phyloP scores from a whole-genome alignment of 2,329 filamentous ascomycete genomes.

The Xylaria sp. region DNA sequence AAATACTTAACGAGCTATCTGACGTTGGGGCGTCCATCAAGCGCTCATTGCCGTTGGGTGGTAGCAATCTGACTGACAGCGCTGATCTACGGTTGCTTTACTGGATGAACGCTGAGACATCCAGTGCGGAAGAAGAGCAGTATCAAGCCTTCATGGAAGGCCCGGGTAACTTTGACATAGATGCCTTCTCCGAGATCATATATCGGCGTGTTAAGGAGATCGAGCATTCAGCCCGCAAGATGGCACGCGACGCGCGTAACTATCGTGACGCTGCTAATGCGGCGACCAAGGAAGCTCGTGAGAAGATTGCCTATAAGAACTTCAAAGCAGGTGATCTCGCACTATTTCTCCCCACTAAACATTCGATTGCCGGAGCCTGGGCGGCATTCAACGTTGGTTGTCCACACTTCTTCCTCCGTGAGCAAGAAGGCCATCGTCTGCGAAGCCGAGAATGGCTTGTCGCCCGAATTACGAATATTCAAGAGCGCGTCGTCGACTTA shows the following conservation, averaged over 20 bases:
- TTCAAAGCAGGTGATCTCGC: slow-evolving; percentile 98
- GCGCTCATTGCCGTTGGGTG: slow-evolving; percentile 58
- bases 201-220: slow-evolving; percentile 91
- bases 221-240: slow-evolving; percentile 90
- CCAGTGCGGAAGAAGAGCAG: slow-evolving; percentile 70
- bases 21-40: slow-evolving; percentile 60
- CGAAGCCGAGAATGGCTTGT: slow-evolving; percentile 93
- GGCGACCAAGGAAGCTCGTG: slow-evolving; percentile 82
- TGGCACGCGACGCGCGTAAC: slow-evolving; percentile 83
- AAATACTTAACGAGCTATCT: slow-evolving; percentile 64
- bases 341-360: slow-evolving; percentile 90
- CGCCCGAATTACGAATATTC: slow-evolving; percentile 86
- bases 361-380: slow-evolving; percentile 94
- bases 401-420: slow-evolving; percentile 94
- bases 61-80: slow-evolving; percentile 63
- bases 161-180: slow-evolving; percentile 80
- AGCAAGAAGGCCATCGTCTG: slow-evolving; percentile 87
- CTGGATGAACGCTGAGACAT: slow-evolving; percentile 77
- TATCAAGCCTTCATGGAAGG: slow-evolving; percentile 77
- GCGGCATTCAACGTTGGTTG: slow-evolving; percentile 98
- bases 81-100: slow-evolving; percentile 75
- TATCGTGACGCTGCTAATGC: slow-evolving; percentile 87
- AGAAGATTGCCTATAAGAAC: slow-evolving; percentile 93
- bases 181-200: slow-evolving; percentile 82
- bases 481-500: slow-evolving; percentile 91